Evolutionary conservation across 2,329 filamentous ascomycete species (phyloP).

Genomic region (Cercospora zeina): DNA sequence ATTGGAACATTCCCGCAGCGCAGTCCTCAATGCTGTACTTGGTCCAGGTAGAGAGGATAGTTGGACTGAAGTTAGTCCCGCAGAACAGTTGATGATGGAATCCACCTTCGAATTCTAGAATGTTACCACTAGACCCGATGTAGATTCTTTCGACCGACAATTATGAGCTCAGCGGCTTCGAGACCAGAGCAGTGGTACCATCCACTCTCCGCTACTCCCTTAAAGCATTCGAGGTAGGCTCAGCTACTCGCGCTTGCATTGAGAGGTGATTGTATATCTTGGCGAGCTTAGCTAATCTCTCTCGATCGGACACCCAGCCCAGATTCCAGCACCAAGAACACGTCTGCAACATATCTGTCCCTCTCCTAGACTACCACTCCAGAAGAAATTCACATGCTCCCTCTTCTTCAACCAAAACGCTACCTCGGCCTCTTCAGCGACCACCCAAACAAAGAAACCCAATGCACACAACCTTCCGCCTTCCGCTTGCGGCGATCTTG

Average conservation of each 20-base stretch:
- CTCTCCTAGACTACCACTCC: too few species aligned
- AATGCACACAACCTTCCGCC: background rate
- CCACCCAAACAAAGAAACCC: background rate
- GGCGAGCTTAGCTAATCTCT: too few species aligned
- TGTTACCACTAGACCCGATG: too few species aligned
- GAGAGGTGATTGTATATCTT: too few species aligned
- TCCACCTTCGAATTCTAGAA: background rate
- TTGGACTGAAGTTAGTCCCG: background rate
- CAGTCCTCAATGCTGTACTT: background rate
- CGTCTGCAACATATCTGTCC: too few species aligned
- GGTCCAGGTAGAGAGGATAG: background rate
- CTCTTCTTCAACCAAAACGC: background rate
- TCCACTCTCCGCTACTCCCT: background rate
- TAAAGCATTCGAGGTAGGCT: too few species aligned
- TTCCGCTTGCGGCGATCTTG: background rate
- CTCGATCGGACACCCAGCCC: too few species aligned
- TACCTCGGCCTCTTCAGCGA: background rate
- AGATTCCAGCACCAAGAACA: too few species aligned
- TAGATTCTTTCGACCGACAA: too few species aligned
- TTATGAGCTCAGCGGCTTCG: too few species aligned
- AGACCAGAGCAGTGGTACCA: background rate
- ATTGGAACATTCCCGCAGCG: background rate
- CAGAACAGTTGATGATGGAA: background rate
- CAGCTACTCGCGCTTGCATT: too few species aligned
- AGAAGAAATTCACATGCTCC: background rate